Base-by-base conservation (phyloP, 1,284 basidiomycete species). In the Meira miltonrushii region DNA sequence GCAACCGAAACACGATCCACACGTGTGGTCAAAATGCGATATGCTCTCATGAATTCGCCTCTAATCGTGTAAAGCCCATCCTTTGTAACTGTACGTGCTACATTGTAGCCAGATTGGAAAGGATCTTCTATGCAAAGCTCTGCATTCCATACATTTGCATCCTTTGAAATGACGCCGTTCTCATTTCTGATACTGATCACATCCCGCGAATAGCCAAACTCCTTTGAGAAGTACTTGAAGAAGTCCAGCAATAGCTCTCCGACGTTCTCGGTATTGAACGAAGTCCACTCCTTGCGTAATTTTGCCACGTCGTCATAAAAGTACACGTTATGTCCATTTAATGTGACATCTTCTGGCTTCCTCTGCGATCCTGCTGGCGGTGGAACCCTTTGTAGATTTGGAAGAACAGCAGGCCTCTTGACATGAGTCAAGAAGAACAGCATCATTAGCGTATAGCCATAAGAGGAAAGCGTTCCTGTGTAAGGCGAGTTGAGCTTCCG, bases 401-500 rank as follows among this genome's bases (percentile, higher is more conserved):
- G 75, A 53, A 78, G 62, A 48, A 78, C 70, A 0, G 72, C 61
- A 2, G 74, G 74, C 58, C 69, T 64, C 82, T 95, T 95, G 81
- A 97, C 92, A 79, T 97, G 94, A 52, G 92, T 87, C 55, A 97
- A 85, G 81, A 92, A 98, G 82, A 93, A 96, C 69, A 98, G 90
- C 75, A 96, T 93, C 79, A 97, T 87, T 60, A 98, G 84, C 69
- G 95, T 94, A 81, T 95, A 97, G 61, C 94, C 94, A 79, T 98
- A 98, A 53, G 92, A 96, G 48, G 91, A 94, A 50, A 98, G 82
- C 1, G 94, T 97, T 61, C 94, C 94, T 72, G 90, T 87, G 80
- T 96, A 98, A 17, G 94, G 92, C 59, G 92, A 95, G 79, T 98
- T 96, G 80, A 98, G 95, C 85, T 95, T 93, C 80, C 90, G 85